phyloP scores from a whole-genome alignment of 2,329 filamentous ascomycete species.

The Penicillium nordicum region DNA sequence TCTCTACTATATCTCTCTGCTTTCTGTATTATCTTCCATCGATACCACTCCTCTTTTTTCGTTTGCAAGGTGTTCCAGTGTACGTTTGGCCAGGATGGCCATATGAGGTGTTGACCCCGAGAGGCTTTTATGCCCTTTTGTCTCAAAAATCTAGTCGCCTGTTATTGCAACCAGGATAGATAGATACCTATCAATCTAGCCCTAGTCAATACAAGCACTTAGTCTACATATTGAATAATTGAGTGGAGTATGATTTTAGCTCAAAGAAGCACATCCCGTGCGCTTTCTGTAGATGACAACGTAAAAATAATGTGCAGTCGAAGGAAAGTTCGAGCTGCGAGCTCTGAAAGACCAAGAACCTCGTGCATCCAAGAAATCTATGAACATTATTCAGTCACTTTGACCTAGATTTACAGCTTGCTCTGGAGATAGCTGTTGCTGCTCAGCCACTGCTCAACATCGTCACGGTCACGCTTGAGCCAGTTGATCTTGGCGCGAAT shows the following conservation, averaged over 20 bases:
- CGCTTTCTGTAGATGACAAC: neutral
- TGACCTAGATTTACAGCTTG: conserved; percentile 28
- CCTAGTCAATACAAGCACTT: neutral
- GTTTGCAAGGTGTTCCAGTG: neutral
- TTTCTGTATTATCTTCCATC: conserved; percentile 3
- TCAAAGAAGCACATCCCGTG: conserved; percentile 3
- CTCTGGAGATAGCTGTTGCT: conserved; percentile 58
- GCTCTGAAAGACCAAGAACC: neutral
- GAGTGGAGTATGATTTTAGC: conserved; percentile 8
- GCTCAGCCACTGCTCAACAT: conserved; percentile 71
- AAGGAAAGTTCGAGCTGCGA: neutral
- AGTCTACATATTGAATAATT: neutral
- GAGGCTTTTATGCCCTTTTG: neutral
- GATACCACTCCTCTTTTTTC: conserved; percentile 4
- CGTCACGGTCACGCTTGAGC: conserved; percentile 70
- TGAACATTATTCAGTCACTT: neutral
- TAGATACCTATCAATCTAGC: neutral
- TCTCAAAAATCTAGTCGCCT: neutral
- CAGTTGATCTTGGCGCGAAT: conserved; percentile 81
- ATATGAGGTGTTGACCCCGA: neutral
- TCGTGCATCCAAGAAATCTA: neutral
- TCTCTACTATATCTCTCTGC: neutral
- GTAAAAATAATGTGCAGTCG: neutral
- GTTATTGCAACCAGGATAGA: neutral
- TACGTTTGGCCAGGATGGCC: neutral